Percentiles rank a stretch among this genome's conserved stretches.
Conservation (phyloP, 768 basidiomycete species). For the Hirschioporus abietinus region DNA sequence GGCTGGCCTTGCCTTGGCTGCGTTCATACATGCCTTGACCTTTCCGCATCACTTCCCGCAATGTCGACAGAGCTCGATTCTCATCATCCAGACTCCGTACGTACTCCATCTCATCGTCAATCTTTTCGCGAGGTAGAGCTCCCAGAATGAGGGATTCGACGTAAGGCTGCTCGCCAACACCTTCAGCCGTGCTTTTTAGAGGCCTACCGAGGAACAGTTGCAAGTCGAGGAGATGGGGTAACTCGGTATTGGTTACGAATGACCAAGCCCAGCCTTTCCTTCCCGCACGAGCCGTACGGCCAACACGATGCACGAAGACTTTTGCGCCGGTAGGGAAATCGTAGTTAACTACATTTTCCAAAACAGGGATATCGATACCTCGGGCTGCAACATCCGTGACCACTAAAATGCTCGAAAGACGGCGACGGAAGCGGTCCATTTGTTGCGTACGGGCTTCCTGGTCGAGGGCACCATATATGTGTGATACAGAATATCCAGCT, state of each 20-base stretch:
- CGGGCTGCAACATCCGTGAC: conserved; percentile 98
- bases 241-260: conserved; percentile 78
- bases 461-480: conserved; percentile 94
- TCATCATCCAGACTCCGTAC: conserved; percentile 58
- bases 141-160: conserved; percentile 75
- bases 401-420: conserved; percentile 76
- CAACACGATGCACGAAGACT: conserved; percentile 95
- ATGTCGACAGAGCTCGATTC: conserved; percentile 56
- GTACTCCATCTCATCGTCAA: conserved; percentile 86
- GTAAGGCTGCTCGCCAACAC: conserved; percentile 55
- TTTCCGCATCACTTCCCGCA: conserved; percentile 80
- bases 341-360: conserved; percentile 97
- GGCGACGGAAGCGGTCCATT: conserved; percentile 85
- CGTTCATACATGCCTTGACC: conserved; percentile 94
- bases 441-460: conserved; percentile 85
- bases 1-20: conserved; percentile 85
- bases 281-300: conserved; percentile 93
- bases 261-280: conserved; percentile 96
- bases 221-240: conserved; percentile 88
- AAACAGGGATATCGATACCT: conserved; percentile 94
- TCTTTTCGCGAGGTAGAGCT: conserved; percentile 67
- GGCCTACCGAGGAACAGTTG: conserved; percentile 89
- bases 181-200: conserved; percentile 46
- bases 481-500: conserved; percentile 84
- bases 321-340: conserved; percentile 94